Percentiles rank a stretch among this genome's conserved stretches.
phyloP scores from a whole-genome alignment of 2,329 filamentous ascomycete species.

The Fusarium sp. region DNA sequence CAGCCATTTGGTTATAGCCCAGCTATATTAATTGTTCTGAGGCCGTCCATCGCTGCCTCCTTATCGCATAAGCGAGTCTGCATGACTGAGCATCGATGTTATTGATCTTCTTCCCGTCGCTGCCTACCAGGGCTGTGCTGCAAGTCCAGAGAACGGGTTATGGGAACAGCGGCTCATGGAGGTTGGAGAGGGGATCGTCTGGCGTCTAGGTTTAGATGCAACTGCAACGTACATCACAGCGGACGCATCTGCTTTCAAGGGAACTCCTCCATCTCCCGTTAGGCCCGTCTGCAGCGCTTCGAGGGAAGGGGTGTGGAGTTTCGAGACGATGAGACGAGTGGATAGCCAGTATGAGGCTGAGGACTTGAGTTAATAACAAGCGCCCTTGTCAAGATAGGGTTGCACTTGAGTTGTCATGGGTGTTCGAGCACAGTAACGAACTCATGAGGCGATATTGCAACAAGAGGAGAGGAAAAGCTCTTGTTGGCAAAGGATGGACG shows the following conservation, averaged over 20 bases:
- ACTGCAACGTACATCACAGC: conserved; percentile 27
- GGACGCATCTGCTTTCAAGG: conserved; percentile 21
- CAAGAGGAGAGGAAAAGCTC: background rate
- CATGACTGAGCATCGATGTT: conserved; percentile 4
- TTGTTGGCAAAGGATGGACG: background rate
- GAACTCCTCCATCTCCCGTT: conserved; percentile 40
- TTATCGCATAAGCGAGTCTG: conserved; percentile 17
- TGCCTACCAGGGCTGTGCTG: conserved; percentile 2
- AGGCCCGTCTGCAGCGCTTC: conserved; percentile 33
- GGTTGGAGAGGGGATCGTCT: conserved; percentile 24
- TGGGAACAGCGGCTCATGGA: conserved; percentile 2
- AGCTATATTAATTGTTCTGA: background rate
- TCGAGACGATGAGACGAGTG: conserved; percentile 13
- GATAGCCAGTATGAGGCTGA: conserved; percentile 33
- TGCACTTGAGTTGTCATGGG: conserved; percentile 7
- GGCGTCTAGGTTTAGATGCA: conserved; percentile 30
- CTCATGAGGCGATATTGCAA: conserved; percentile 5
- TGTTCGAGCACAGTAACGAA: conserved; percentile 18
- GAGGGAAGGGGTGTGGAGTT: conserved; percentile 27
- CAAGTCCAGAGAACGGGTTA: conserved; percentile 26
- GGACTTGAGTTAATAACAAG: conserved; percentile 10
- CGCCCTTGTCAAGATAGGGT: conserved; percentile 19
- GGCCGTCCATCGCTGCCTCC: conserved; percentile 24
- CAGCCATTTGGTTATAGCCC: background rate
- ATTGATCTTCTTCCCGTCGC: background rate